Evolutionary conservation across 2,329 filamentous ascomycete genomes (phyloP), one percentile per base, ranked within the genome.

Genomic region (Pseudocercospora fijiensis): DNA sequence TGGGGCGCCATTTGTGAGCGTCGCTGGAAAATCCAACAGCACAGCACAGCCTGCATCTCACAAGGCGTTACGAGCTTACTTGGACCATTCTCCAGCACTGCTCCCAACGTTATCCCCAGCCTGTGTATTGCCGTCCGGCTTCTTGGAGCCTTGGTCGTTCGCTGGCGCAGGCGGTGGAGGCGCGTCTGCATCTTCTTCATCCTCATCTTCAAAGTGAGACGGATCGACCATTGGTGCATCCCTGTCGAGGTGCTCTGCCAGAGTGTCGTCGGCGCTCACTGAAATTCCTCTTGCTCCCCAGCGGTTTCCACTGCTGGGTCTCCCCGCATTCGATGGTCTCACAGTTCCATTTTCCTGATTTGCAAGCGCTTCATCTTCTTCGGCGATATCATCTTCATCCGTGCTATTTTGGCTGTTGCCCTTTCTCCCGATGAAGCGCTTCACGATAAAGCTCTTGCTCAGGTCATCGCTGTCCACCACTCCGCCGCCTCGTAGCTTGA

Each of bases 401-500:
- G 67, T 64, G 26, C 76, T 78, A 68, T 61, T 64, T 47, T 58
- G 62, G 16, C 27, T 61, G 43, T 78, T 68, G 24, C 67, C 70
- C 33, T 66, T 78, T 76, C 79, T 84, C 60, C 90, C 91, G 65
- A 96, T 88, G 68, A 96, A 87, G 57, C 88, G 86, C 68, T 86
- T 86, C 9, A 97, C 85, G 27, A 98, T 82, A 88, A 92, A 97
- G 67, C 92, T 91, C 61, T 91, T 88, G 67, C 88, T 85, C 74
- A 96, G 82, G 75, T 98, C 94, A 69, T 97, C 93, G 3, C 89
- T 89, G 74, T 98, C 94, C 13, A 98, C 91, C 18, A 97, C 84
- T 6, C 92, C 91, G 51, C 94, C 94, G 69, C 87, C 88, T 66
- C 94, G 86, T 16, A 98, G 87, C 87, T 97, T 97, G 74, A 98